Conservation (phyloP, 352 stramenopile species). For the Blastocystis hominis region DNA sequence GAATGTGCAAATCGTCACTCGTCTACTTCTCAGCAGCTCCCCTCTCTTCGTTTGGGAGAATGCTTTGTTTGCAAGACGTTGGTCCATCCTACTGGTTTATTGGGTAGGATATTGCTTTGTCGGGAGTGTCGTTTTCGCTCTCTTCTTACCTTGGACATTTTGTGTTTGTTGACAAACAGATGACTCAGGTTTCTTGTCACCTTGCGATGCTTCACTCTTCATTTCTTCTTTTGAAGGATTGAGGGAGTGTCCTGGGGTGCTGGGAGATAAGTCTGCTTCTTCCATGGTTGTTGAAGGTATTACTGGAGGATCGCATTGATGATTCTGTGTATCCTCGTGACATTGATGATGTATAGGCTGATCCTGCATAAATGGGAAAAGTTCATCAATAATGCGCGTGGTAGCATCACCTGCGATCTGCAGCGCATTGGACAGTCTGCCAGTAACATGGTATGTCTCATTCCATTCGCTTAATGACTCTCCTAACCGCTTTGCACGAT, state of each 20-base stretch:
- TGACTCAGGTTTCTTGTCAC: background rate
- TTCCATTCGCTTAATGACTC: background rate
- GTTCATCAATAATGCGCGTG: background rate
- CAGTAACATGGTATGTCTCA: background rate
- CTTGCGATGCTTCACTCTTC: background rate
- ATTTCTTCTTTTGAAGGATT: background rate
- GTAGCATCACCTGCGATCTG: background rate
- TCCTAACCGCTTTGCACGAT: background rate
- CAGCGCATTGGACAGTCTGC: background rate
- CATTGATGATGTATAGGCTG: too few relatives aligned
- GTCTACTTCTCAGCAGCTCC: background rate
- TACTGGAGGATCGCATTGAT: too few relatives aligned
- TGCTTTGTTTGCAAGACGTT: background rate
- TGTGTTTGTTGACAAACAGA: constrained; percentile 31
- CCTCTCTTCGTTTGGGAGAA: constrained; percentile 11
- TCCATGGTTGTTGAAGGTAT: too few relatives aligned
- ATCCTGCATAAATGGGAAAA: background rate
- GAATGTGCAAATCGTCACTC: constrained; percentile 34
- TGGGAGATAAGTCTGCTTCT: background rate
- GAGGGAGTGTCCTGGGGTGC: background rate
- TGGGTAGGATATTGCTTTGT: constrained; percentile 9
- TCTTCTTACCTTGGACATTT: constrained; percentile 36
- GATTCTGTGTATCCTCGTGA: too few relatives aligned
- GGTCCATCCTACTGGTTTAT: background rate
- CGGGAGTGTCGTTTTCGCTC: background rate